phyloP scores from a whole-genome alignment of 495 filamentous ascomycete genomes.

The Delitschia confertaspora region DNA sequence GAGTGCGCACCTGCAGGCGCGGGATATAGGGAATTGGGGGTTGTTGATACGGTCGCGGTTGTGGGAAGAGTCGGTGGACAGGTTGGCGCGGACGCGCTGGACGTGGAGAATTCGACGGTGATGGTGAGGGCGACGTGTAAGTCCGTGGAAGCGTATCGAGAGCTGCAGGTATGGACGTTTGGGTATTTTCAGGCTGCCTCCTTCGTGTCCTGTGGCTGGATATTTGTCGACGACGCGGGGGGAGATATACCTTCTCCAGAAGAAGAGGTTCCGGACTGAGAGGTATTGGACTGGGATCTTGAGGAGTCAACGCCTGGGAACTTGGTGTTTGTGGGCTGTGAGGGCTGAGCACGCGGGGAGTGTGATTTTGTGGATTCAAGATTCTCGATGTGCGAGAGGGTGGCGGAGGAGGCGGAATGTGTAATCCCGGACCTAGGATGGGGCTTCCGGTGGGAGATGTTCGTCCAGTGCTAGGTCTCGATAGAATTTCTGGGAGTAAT shows the following conservation, averaged over 20 bases:
- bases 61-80: not conserved
- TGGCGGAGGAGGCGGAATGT: constrained; percentile 7
- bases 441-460: constrained; percentile 1
- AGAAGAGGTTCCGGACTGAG: constrained; percentile 2
- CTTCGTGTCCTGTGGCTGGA: no score
- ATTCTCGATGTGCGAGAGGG: constrained; percentile 2
- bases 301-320: constrained; percentile 14
- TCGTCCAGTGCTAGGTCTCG: constrained; percentile 4
- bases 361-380: no score
- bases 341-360: no score
- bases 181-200: no score
- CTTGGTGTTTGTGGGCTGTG: constrained; percentile 19
- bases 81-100: not conserved
- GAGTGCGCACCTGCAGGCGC: no score
- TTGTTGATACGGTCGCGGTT: not conserved
- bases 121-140: no score
- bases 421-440: constrained; percentile 7
- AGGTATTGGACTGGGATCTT: constrained; percentile 2
- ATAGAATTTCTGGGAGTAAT: constrained; percentile 5
- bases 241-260: no score
- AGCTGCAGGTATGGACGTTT: no score
- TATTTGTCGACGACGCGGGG: no score
- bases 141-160: no score
- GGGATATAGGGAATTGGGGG: no score
- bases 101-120: not conserved